phyloP scores from a whole-genome alignment of 768 basidiomycete genomes.

The Megacollybia marginata region DNA sequence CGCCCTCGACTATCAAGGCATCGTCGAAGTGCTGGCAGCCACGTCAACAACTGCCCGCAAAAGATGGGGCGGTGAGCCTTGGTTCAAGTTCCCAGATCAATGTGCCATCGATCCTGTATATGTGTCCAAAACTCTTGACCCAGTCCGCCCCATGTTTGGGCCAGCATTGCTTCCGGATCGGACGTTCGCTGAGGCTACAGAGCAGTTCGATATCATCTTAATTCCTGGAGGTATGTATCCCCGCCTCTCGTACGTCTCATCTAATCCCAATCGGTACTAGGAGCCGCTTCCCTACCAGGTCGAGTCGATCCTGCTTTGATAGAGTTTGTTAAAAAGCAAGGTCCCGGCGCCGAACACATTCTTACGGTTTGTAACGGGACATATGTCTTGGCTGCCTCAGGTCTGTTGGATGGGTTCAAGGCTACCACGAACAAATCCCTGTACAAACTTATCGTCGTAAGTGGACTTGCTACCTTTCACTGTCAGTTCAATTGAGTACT shows the following conservation, averaged over 20 bases:
- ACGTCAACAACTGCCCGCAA: not conserved
- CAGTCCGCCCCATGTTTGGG: slow-evolving; percentile 8
- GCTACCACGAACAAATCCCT: slow-evolving; percentile 26
- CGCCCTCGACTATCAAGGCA: slow-evolving; percentile 15
- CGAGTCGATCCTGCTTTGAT: not conserved
- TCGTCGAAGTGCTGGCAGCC: slow-evolving; percentile 13
- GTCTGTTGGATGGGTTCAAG: slow-evolving; percentile 16
- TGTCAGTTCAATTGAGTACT: not conserved
- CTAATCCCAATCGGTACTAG: not conserved
- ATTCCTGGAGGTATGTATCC: slow-evolving; percentile 20
- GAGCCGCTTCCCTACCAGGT: not conserved
- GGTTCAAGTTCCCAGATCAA: not conserved
- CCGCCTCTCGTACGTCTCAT: slow-evolving; percentile 3
- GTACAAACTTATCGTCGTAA: slow-evolving; percentile 14
- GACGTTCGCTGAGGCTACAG: slow-evolving; percentile 24
- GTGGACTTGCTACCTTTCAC: not conserved
- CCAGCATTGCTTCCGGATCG: slow-evolving; percentile 24
- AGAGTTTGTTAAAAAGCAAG: slow-evolving; percentile 12
- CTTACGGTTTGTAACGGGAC: slow-evolving; percentile 21
- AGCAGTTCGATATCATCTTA: slow-evolving; percentile 26
- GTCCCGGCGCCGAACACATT: slow-evolving; percentile 19
- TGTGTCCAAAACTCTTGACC: slow-evolving; percentile 9
- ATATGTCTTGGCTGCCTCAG: slow-evolving; percentile 19
- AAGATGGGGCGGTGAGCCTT: not conserved
- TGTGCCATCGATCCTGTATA: too few species aligned